Evolutionary conservation across 2,329 filamentous ascomycete genomes (phyloP).

Genomic region (Fusarium tanahbumbuense): DNA sequence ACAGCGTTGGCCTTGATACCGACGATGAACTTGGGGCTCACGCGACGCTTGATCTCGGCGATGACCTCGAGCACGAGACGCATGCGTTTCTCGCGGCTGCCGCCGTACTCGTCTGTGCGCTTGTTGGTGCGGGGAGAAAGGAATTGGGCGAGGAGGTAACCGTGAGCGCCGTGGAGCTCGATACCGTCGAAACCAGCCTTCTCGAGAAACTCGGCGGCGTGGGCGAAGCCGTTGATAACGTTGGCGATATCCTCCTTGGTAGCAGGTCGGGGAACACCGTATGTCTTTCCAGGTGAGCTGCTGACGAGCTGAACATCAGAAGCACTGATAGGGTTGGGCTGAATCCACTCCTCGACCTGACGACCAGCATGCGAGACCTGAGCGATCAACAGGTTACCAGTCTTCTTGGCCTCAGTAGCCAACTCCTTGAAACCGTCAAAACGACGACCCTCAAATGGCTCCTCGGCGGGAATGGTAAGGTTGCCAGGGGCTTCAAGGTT

Average conservation of each 20-base stretch:
- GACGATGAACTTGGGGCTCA: constrained; percentile 54
- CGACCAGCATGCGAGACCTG: constrained; percentile 33
- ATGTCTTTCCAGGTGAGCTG: constrained; percentile 60
- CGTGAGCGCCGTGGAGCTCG: constrained; percentile 30
- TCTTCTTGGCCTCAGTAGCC: constrained; percentile 18
- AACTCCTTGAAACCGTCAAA: constrained; percentile 32
- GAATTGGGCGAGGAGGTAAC: constrained; percentile 64
- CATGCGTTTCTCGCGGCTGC: constrained; percentile 57
- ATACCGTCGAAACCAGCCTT: constrained; percentile 38
- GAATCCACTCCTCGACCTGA: constrained; percentile 33
- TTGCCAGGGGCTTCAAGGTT: constrained; percentile 32
- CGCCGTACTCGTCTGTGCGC: constrained; percentile 63
- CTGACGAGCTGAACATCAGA: constrained; percentile 65
- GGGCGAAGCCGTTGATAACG: constrained; percentile 48
- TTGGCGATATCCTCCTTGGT: constrained; percentile 30
- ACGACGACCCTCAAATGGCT: constrained; percentile 21
- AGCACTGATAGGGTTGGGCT: constrained; percentile 55
- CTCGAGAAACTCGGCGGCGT: constrained; percentile 55
- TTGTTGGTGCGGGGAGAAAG: constrained; percentile 58
- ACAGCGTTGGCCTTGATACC: constrained; percentile 67
- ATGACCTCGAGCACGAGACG: constrained; percentile 58
- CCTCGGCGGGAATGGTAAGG: constrained; percentile 10
- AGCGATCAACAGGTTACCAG: constrained; percentile 20
- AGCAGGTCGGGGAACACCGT: constrained; percentile 49
- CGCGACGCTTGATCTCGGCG: constrained; percentile 60